Evolutionary conservation across 2,329 filamentous ascomycete genomes (phyloP).

Genomic region (Neofusicoccum laricinum): DNA sequence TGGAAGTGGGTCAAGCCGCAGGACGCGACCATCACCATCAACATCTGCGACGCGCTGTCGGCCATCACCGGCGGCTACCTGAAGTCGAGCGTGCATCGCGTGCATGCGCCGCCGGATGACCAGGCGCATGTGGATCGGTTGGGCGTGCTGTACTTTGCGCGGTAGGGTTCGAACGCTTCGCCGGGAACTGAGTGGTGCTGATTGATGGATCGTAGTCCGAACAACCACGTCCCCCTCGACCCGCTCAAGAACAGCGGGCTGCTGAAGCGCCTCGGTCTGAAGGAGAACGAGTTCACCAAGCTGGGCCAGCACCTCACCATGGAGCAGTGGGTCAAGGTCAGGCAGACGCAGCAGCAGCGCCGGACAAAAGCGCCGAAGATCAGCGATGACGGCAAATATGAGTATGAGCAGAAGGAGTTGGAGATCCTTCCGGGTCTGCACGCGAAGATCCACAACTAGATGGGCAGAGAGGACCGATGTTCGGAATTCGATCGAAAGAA

Average conservation of each 20-base stretch:
- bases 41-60: constrained; percentile 40
- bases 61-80: constrained; percentile 43
- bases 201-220: too few relatives aligned
- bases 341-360: constrained; percentile 40
- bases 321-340: constrained; percentile 44
- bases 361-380: constrained; percentile 37
- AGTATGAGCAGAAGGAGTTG: constrained; percentile 28
- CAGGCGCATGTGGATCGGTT: constrained; percentile 49
- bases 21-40: constrained; percentile 41
- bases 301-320: constrained; percentile 41
- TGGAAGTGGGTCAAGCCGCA: constrained; percentile 43
- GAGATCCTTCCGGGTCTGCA: constrained; percentile 35
- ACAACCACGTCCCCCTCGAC: constrained; percentile 38
- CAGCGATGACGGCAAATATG: constrained; percentile 36
- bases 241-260: constrained; percentile 38
- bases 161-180: too few relatives aligned
- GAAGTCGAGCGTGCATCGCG: constrained; percentile 51
- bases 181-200: too few relatives aligned
- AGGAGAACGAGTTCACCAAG: constrained; percentile 26
- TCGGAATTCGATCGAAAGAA: too few relatives aligned
- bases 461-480: too few relatives aligned
- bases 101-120: constrained; percentile 48
- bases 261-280: constrained; percentile 32
- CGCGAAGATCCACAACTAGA: constrained; percentile 28
- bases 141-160: constrained; percentile 52